Conservation (phyloP, 139 green algal genomes). For the Picochlorum sp. region DNA sequence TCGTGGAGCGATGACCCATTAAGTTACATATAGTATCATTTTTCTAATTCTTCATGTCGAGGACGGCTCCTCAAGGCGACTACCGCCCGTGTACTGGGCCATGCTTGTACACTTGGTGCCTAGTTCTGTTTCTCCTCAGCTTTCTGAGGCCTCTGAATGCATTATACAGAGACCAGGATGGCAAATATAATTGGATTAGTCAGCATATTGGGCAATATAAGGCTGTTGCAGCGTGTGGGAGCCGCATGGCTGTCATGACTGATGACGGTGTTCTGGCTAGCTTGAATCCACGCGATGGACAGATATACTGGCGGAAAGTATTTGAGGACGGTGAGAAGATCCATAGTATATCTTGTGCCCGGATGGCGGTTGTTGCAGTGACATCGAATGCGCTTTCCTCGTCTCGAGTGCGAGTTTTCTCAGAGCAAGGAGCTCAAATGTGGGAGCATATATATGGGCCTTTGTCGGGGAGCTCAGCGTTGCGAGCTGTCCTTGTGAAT, state of each 20-base stretch:
- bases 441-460: no score
- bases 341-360: neutral
- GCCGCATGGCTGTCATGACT: neutral
- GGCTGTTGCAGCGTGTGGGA: slow-evolving; percentile 6
- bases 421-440: no score
- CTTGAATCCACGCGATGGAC: neutral
- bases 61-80: no score
- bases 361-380: neutral
- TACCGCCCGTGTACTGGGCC: no score
- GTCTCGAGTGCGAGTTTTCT: neutral
- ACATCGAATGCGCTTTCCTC: neutral
- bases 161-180: slow-evolving; percentile 61
- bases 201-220: slow-evolving; percentile 47
- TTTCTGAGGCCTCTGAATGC: slow-evolving; percentile 12
- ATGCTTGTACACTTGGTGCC: no score
- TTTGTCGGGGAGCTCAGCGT: no score
- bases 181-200: slow-evolving; percentile 62
- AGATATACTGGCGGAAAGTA: neutral
- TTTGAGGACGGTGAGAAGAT: neutral
- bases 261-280: neutral
- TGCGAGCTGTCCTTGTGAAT: no score
- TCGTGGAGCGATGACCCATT: no score
- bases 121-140: neutral
- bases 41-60: no score
- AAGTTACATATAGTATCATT: no score